Evolutionary conservation across 1,139 yeast species (phyloP).

Genomic region (Magnusiomyces tetraspermus): DNA sequence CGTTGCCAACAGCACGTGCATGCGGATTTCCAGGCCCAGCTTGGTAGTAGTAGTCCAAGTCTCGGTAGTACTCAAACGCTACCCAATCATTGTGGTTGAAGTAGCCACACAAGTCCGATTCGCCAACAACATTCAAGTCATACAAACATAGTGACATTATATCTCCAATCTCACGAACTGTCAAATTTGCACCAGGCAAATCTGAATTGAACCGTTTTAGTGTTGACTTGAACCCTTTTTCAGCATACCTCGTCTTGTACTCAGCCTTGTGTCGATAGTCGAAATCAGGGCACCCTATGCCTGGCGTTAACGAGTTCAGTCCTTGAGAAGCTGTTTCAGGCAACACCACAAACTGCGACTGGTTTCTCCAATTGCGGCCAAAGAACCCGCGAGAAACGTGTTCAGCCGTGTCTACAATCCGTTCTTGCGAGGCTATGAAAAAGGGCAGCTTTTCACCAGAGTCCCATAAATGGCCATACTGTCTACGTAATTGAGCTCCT

Average conservation of each 20-base stretch:
- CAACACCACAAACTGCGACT: constrained; percentile 30
- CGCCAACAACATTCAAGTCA: constrained; percentile 47
- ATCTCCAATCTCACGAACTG: constrained; percentile 36
- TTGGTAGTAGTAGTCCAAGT: constrained; percentile 42
- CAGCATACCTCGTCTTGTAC: constrained; percentile 1
- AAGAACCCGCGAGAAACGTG: constrained; percentile 38
- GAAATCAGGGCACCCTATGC: constrained; percentile 12
- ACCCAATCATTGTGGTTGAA: constrained; percentile 50
- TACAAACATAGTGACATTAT: constrained; percentile 47
- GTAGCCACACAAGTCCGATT: constrained; percentile 45
- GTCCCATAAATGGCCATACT: constrained; percentile 35
- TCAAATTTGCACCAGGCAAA: constrained; percentile 39
- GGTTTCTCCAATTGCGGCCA: constrained; percentile 26
- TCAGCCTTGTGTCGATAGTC: constrained; percentile 22
- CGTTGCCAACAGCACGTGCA: constrained; percentile 41
- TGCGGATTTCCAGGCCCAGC: constrained; percentile 46
- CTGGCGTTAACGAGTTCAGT: constrained; percentile 36
- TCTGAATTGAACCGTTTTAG: constrained; percentile 31
- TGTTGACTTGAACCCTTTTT: constrained; percentile 28
- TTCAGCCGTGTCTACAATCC: constrained; percentile 35
- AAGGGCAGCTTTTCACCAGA: constrained; percentile 30
- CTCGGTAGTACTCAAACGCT: constrained; percentile 39
- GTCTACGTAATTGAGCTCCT: constrained; percentile 31
- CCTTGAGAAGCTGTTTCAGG: constrained; percentile 35
- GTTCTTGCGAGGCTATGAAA: constrained; percentile 34